phyloP scores from a whole-genome alignment of 352 stramenopile genomes.

The Pythium oligandrum region DNA sequence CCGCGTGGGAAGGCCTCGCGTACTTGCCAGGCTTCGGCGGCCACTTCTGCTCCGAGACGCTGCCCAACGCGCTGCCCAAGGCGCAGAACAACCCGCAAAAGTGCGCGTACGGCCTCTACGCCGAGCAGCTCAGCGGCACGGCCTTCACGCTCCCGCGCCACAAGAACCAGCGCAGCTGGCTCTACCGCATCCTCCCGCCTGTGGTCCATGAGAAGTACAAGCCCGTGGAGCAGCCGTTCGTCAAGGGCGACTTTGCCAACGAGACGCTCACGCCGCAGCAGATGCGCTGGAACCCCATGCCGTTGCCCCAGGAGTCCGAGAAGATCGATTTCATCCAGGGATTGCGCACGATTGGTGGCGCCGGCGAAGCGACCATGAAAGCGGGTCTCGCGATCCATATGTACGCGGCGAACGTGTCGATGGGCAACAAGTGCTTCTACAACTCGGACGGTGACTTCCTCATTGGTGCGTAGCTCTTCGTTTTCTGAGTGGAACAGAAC shows the following conservation, averaged over 20 bases:
- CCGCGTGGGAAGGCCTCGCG: slow-evolving; percentile 53
- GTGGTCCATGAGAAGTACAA: slow-evolving; percentile 79
- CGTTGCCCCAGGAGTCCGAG: slow-evolving; percentile 45
- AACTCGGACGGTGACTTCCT: slow-evolving; percentile 97
- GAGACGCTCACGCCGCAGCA: slow-evolving; percentile 86
- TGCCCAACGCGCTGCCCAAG: slow-evolving; percentile 86
- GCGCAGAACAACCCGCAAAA: slow-evolving; percentile 94
- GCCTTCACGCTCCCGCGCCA: slow-evolving; percentile 93
- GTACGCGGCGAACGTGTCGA: slow-evolving; percentile 89
- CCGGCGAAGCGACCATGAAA: slow-evolving; percentile 88
- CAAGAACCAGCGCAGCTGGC: slow-evolving; percentile 87
- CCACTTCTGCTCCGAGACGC: slow-evolving; percentile 91
- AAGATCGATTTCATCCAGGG: slow-evolving; percentile 88
- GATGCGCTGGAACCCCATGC: slow-evolving; percentile 89
- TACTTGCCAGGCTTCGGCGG: slow-evolving; percentile 93
- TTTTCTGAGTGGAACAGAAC: no score
- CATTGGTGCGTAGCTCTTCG: not conserved
- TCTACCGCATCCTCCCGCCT: slow-evolving; percentile 91
- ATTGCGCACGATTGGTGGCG: slow-evolving; percentile 79
- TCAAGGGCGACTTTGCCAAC: slow-evolving; percentile 69
- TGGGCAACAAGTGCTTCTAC: slow-evolving; percentile 90
- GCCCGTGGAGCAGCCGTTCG: slow-evolving; percentile 29
- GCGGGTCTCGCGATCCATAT: slow-evolving; percentile 92
- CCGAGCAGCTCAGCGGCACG: slow-evolving; percentile 95
- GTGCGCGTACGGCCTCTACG: slow-evolving; percentile 90